A percentile compares a stretch with the other conserved stretches of the same genome.
Evolutionary conservation across 208 protist genomes (phyloP).

Genomic region (Trypanosoma rangeli): DNA sequence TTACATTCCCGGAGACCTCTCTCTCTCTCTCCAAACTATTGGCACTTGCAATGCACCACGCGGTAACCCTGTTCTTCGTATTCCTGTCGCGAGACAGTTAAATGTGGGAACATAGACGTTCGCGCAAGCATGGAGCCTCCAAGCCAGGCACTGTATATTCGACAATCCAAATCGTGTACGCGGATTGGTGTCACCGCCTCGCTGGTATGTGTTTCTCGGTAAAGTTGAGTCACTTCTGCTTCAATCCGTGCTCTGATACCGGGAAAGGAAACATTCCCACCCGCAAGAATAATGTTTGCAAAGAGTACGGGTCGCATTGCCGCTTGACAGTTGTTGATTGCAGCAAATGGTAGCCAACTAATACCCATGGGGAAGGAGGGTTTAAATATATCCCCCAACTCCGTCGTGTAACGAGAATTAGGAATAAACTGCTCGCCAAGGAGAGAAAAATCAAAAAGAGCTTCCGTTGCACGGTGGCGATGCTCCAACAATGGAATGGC

Average conservation of each 20-base stretch:
- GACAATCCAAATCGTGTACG: slow-evolving; percentile 67
- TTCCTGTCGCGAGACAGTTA: slow-evolving; percentile 78
- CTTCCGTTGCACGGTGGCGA: slow-evolving; percentile 64
- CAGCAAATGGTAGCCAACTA: slow-evolving; percentile 88
- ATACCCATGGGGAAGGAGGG: slow-evolving; percentile 89
- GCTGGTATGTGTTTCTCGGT: slow-evolving; percentile 79
- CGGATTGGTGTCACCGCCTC: slow-evolving; percentile 79
- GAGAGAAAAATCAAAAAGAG: slow-evolving; percentile 88
- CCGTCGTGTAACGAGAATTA: slow-evolving; percentile 71
- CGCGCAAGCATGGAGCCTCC: slow-evolving; percentile 83
- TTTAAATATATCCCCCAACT: slow-evolving; percentile 79
- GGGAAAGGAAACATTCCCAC: slow-evolving; percentile 88
- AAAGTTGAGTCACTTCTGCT: slow-evolving; percentile 87
- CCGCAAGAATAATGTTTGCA: slow-evolving; percentile 92
- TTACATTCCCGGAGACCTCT: neutral
- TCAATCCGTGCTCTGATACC: slow-evolving; percentile 83
- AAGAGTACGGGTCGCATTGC: slow-evolving; percentile 90
- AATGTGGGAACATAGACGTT: slow-evolving; percentile 85
- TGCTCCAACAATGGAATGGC: slow-evolving; percentile 73
- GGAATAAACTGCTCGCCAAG: slow-evolving; percentile 66
- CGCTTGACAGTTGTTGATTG: slow-evolving; percentile 91
- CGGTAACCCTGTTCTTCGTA: slow-evolving; percentile 85
- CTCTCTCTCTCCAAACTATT: slow-evolving; percentile 32
- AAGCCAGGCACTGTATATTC: slow-evolving; percentile 83
- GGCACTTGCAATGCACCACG: slow-evolving; percentile 88